Conservation (phyloP, 176 grass and related monocot species). For the Otatea glauca region DNA sequence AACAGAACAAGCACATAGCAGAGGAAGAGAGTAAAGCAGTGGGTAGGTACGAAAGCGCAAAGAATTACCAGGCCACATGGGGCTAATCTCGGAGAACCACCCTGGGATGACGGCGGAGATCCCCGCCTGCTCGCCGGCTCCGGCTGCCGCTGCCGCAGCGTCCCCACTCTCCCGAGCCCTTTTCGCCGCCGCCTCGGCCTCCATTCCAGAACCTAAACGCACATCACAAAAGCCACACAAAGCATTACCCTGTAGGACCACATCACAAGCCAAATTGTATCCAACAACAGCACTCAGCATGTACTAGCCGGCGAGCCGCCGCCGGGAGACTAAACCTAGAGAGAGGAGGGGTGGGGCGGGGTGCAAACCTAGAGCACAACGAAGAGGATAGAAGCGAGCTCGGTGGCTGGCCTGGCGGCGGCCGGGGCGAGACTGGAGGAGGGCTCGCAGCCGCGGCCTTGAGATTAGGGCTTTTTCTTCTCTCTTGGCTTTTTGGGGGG, state of each 20-base stretch:
- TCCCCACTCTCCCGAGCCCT: slow-evolving; percentile 54
- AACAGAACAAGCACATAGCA: background rate
- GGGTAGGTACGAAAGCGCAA: background rate
- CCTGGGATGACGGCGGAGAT: slow-evolving; percentile 91
- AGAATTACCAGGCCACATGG: slow-evolving; percentile 89
- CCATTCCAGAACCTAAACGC: slow-evolving; percentile 38
- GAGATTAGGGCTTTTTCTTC: slow-evolving; percentile 39
- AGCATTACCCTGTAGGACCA: background rate
- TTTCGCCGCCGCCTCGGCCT: slow-evolving; percentile 53
- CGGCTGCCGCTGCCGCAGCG: slow-evolving; percentile 3
- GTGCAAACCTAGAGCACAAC: background rate
- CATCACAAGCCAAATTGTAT: background rate
- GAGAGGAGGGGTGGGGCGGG: background rate
- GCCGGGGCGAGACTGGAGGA: background rate
- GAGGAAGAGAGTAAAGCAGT: background rate
- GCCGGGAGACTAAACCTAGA: background rate
- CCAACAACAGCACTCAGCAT: background rate
- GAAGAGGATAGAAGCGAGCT: slow-evolving; percentile 8
- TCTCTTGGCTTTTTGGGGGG: background rate
- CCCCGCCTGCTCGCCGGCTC: slow-evolving; percentile 56
- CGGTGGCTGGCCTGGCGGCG: background rate
- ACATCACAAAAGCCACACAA: background rate
- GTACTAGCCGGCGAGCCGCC: background rate
- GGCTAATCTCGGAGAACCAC: slow-evolving; percentile 99
- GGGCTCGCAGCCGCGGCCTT: slow-evolving; percentile 36